Evolutionary conservation across 202 grass and related monocot genomes (phyloP).

Genomic region (Panicum hallii): DNA sequence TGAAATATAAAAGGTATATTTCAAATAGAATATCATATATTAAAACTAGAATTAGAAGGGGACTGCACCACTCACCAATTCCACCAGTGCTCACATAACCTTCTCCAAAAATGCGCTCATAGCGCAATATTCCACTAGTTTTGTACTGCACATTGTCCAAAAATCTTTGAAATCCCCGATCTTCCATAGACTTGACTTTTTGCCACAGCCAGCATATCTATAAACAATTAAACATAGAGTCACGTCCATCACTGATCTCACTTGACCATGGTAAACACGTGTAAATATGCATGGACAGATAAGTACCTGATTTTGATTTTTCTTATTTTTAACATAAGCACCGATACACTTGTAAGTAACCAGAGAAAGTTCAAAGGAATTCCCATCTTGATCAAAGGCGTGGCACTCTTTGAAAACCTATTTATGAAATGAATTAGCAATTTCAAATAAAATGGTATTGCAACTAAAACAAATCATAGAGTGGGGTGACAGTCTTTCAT

Average conservation of each 20-base stretch:
- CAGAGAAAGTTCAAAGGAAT: conserved; percentile 80
- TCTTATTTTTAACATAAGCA: conserved; percentile 98
- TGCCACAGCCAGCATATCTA: conserved; percentile 84
- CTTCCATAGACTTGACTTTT: conserved; percentile 67
- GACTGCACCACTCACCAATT: conserved; percentile 51
- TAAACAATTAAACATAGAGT: neutral
- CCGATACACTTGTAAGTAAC: conserved; percentile 87
- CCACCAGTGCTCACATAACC: conserved; percentile 91
- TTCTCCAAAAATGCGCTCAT: conserved; percentile 82
- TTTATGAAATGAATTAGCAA: conserved; percentile 33
- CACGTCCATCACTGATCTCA: conserved; percentile 33
- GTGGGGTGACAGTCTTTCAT: neutral
- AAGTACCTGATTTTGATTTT: conserved; percentile 97
- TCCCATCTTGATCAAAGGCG: conserved; percentile 63
- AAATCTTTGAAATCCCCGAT: conserved; percentile 77
- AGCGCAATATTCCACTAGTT: conserved; percentile 81
- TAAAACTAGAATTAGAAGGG: conserved; percentile 25
- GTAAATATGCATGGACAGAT: conserved; percentile 13
- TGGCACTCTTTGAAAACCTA: conserved; percentile 92
- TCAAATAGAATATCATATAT: conserved; percentile 28
- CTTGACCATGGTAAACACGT: conserved; percentile 18
- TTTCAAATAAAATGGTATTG: conserved; percentile 10
- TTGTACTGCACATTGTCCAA: conserved; percentile 94
- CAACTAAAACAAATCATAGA: conserved; percentile 2
- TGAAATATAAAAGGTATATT: conserved; percentile 22